These are phyloP conservation scores for Crithidia fasciculata DNA, from an alignment of 208 protist species.

Conservation along the genomic window DNA sequence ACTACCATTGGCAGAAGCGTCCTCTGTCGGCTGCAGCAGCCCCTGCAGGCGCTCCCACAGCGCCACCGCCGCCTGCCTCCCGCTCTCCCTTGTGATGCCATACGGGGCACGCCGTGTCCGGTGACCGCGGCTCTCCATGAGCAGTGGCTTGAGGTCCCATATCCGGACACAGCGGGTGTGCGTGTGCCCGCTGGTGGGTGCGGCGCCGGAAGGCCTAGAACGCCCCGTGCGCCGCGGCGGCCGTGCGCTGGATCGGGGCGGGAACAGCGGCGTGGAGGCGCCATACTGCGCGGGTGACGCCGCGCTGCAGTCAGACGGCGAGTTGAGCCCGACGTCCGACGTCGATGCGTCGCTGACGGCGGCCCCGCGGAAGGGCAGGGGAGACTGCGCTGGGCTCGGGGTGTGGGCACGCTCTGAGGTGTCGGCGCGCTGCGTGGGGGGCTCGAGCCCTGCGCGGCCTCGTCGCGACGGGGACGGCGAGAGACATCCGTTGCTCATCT, in stretches of 20 bases:
- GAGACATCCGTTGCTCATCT: constrained; percentile 1
- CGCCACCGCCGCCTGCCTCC: constrained; percentile 36
- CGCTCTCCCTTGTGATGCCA: constrained; percentile 22
- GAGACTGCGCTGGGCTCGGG: constrained; percentile 11
- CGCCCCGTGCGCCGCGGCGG: constrained; percentile 25
- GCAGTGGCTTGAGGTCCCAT: constrained; percentile 70
- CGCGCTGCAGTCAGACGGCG: constrained; percentile 12
- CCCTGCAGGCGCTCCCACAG: constrained; percentile 53
- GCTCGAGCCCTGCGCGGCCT: not conserved
- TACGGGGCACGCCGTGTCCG: constrained; percentile 24
- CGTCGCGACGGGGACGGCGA: not conserved
- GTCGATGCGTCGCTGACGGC: constrained; percentile 26
- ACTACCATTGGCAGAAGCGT: not conserved
- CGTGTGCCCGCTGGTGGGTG: constrained; percentile 35
- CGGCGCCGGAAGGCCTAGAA: not conserved
- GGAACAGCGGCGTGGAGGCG: constrained; percentile 13
- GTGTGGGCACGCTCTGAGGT: not conserved
- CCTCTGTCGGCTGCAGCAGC: constrained; percentile 35
- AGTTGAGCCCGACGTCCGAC: constrained; percentile 21
- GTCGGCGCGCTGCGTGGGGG: not conserved
- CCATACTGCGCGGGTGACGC: not conserved
- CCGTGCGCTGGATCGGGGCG: constrained; percentile 11
- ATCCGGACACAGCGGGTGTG: constrained; percentile 52
- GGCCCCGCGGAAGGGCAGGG: not conserved
- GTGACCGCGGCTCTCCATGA: constrained; percentile 54